A percentile compares a stretch with the other conserved stretches of the same genome.
Evolutionary conservation across 2,329 filamentous ascomycete species (phyloP).

Genomic region (Microdochium paspali): DNA sequence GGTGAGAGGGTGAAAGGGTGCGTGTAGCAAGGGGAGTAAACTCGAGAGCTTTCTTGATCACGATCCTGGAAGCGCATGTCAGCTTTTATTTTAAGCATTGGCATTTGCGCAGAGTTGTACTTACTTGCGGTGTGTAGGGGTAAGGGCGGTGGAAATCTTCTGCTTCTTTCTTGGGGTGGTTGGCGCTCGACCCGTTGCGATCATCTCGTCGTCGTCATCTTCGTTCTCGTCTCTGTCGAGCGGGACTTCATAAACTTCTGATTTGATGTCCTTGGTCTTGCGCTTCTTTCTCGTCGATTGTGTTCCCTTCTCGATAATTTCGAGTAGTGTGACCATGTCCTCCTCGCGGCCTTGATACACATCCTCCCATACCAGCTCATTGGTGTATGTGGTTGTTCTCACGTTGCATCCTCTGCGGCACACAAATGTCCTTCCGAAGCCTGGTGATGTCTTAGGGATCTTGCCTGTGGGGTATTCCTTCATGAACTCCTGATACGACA

Average conservation of each 20-base stretch:
- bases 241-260: slow-evolving; percentile 19
- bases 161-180: slow-evolving; percentile 49
- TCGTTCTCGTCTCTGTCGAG: slow-evolving; percentile 16
- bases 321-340: slow-evolving; percentile 56
- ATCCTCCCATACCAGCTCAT: slow-evolving; percentile 88
- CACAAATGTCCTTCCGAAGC: slow-evolving; percentile 79
- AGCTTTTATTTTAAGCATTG: slow-evolving; percentile 51
- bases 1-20: slow-evolving; percentile 63
- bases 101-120: slow-evolving; percentile 25
- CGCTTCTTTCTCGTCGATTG: slow-evolving; percentile 54
- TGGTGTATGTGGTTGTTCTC: slow-evolving; percentile 80
- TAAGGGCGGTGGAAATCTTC: slow-evolving; percentile 33
- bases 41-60: slow-evolving; percentile 81
- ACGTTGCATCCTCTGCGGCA: slow-evolving; percentile 87
- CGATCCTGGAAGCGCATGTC: slow-evolving; percentile 31
- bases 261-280: slow-evolving; percentile 15
- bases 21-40: slow-evolving; percentile 94
- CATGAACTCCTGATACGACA: slow-evolving; percentile 63
- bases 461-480: slow-evolving; percentile 64
- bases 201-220: slow-evolving; percentile 23
- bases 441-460: slow-evolving; percentile 61
- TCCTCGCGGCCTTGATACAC: slow-evolving; percentile 58
- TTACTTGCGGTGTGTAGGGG: slow-evolving; percentile 32
- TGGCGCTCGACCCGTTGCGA: slow-evolving; percentile 19
- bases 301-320: slow-evolving; percentile 61